Conservation (phyloP, 108 stramenopile genomes). For the Skeletonema marinoi region DNA sequence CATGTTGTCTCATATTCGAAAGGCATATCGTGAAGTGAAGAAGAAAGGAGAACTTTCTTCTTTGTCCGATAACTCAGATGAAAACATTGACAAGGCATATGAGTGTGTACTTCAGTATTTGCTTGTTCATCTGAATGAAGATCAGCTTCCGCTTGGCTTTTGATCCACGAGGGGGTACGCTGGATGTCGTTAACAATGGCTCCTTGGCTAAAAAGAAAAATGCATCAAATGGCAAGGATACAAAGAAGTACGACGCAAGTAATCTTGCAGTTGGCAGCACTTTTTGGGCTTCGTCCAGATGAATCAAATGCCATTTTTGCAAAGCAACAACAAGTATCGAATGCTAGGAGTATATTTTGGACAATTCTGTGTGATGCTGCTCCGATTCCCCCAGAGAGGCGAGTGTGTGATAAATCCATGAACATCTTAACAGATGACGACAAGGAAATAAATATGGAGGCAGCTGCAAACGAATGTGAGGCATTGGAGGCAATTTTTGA, state of each 20-base stretch:
- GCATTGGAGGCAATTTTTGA: conserved; percentile 76
- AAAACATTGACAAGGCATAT: conserved; percentile 62
- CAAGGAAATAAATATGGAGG: conserved; percentile 25
- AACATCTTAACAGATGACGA: conserved; percentile 14
- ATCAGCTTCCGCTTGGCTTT: conserved; percentile 85
- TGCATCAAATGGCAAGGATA: background rate
- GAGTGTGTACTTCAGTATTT: conserved; percentile 86
- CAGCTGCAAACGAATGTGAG: conserved; percentile 70
- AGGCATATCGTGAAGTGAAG: conserved; percentile 44
- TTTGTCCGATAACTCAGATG: conserved; percentile 22
- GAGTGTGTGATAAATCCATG: conserved; percentile 21
- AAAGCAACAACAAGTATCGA: conserved; percentile 4
- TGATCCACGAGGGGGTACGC: conserved; percentile 76
- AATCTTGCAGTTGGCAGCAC: conserved; percentile 28
- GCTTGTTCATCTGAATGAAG: conserved; percentile 77
- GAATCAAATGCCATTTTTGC: conserved; percentile 52
- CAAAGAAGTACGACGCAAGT: conserved; percentile 1
- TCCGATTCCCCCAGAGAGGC: conserved; percentile 22
- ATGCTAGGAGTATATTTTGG: conserved; percentile 49
- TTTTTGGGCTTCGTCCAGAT: conserved; percentile 49
- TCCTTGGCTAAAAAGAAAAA: conserved; percentile 1
- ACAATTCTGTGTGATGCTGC: conserved; percentile 23
- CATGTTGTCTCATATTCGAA: conserved; percentile 58
- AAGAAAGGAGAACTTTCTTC: background rate
- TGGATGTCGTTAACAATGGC: conserved; percentile 52